Evolutionary conservation across 495 filamentous ascomycete species (phyloP), one percentile per base, ranked within the genome.

Genomic region (Bacidia gigantensis): DNA sequence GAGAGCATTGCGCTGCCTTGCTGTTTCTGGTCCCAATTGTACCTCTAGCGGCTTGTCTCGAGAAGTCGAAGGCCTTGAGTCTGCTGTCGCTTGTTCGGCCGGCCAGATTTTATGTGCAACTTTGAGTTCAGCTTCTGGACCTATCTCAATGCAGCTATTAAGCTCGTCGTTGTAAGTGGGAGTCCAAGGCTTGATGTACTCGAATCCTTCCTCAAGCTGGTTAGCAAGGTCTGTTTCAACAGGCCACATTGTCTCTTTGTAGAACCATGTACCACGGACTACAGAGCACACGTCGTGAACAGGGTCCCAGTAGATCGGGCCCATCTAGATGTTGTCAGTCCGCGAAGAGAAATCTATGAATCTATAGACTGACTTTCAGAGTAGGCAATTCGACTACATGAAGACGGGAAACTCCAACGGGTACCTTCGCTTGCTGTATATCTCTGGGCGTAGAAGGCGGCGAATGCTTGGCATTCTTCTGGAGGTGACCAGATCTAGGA

Each of bases 241-340:
- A 1, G 92, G 92, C 24, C 83, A 68, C 86, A 96, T 93, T 2
- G 86, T 88, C 60, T 95, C 88, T 61, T 81, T 83, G 65, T 96
- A 97, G 62, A 98, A 97, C 92, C 92, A 98, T 0, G 92, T 97
- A 0, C 86, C 89, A 39, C 92, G 78, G 60, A 85, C 68, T 7
- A 96, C 89, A 10, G 74, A 71, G 9, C 86, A 82, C 14, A 95
- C 76, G 61, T 98, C 92, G 56, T 94, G 86, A 20, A 96, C 75
- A n/a, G 92, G 90, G 29, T 81, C 88, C 92, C 92, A 98, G 60
- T 98, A 98, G 39, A 97, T 96, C 0, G 92, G 92, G 63, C 89
- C 84, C 89, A 98, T 96, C 67, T 86, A 82, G 5, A 72, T 74
- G n/a, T 81, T 61, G 25, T 74, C 65, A 3, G 81, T 75, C 57